phyloP scores from a whole-genome alignment of 805 yeast species.

The Yarrowia divulgata region DNA sequence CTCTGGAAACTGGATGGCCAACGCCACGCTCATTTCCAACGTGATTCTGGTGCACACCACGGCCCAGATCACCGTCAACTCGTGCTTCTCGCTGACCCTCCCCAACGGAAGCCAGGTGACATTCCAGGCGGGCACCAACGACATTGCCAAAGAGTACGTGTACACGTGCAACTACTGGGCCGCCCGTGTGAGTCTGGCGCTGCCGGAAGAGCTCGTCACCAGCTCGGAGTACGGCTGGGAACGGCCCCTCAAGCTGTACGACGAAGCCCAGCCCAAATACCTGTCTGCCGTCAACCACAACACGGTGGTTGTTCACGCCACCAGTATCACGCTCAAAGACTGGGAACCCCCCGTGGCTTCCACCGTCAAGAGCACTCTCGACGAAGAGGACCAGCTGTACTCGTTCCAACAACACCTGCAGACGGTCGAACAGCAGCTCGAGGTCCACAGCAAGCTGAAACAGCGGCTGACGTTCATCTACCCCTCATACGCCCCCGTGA shows the following conservation, averaged over 20 bases:
- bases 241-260: slow-evolving; percentile 17
- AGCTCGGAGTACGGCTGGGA: slow-evolving; percentile 83
- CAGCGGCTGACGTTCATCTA: slow-evolving; percentile 47
- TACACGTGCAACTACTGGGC: slow-evolving; percentile 91
- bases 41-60: slow-evolving; percentile 57
- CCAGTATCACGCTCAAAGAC: slow-evolving; percentile 45
- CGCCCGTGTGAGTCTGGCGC: slow-evolving; percentile 79
- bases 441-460: slow-evolving; percentile 55
- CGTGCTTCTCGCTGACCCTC: slow-evolving; percentile 49
- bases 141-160: slow-evolving; percentile 71
- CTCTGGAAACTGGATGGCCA: slow-evolving; percentile 73
- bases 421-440: slow-evolving; percentile 52
- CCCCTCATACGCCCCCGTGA: slow-evolving; percentile 6
- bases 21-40: slow-evolving; percentile 63
- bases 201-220: slow-evolving; percentile 72
- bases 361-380: slow-evolving; percentile 45
- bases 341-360: slow-evolving; percentile 50
- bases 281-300: slow-evolving; percentile 23
- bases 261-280: background rate
- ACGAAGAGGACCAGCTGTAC: slow-evolving; percentile 52
- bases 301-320: slow-evolving; percentile 42
- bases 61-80: slow-evolving; percentile 44
- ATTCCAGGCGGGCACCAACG: slow-evolving; percentile 70
- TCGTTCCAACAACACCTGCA: slow-evolving; percentile 53
- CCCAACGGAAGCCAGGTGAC: slow-evolving; percentile 32